Base-by-base conservation (phyloP, 352 stramenopile species). In the Phytopythium boreale region DNA sequence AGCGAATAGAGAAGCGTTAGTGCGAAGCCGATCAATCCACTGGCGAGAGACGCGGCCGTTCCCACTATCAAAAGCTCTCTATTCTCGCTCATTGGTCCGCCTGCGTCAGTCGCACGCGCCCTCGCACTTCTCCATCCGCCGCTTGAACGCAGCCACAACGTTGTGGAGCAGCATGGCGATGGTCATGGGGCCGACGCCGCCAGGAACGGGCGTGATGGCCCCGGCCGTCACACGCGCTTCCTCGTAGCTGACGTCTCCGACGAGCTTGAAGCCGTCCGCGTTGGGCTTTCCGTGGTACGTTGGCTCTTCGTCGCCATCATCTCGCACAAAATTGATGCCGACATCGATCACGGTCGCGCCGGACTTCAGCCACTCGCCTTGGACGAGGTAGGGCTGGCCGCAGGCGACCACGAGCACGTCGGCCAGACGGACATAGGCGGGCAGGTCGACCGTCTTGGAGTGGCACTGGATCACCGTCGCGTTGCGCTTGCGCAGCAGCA, bases 151-250 rank as follows among this genome's bases (percentile, higher is more conserved):
- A 4, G 79, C 77, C 24, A 93, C 79, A 34, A 93, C 84, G 73
- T 98, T 98, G 50, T 95, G 84, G 44, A 98, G 88, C 61, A 98
- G 71, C 92, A 97, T 98, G 11, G 95, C 89, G 65, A 98, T 98
- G 12, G 95, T 99, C 97, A 99, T 99, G 19, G 98, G 98, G 2
- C 98, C 98, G 46, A 99, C 97, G 61, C 98, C 98, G 36, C 89
- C 88, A 15, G 97, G 96, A n/a, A 99, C 98, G 2, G 98, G 98
- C 14, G 98, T 99, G 66, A 99, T 93, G 51, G 86, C 87, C 4
- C 84, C 89, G 0, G 91, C 96, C 31, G 98, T 86, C 26, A 79
- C 68, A 51, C 72, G 79, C 6, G 82, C 97, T 50, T 89, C 87
- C 8, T 75, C 74, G 64, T 95, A 99, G 69, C 98, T 73, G 9